phyloP scores from a whole-genome alignment of 257 asterid species.

The Verbascum thapsus region DNA sequence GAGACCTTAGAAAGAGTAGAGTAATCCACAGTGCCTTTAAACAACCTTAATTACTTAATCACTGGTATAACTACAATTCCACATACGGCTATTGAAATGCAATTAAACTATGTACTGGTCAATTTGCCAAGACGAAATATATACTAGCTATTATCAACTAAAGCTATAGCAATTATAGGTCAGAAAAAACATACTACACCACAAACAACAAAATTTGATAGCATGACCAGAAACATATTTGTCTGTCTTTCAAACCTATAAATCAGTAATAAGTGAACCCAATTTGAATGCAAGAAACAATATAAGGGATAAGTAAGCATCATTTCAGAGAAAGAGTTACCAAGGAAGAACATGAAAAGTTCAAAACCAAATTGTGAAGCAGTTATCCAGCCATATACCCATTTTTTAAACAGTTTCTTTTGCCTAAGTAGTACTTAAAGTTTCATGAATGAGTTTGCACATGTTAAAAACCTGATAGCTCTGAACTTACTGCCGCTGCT shows the following conservation, averaged over 20 bases:
- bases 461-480: neutral
- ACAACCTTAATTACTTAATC: neutral
- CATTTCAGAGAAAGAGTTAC: neutral
- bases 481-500: too few relatives aligned
- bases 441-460: slow-evolving; percentile 8
- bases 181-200: slow-evolving; percentile 4
- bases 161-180: neutral
- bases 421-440: neutral
- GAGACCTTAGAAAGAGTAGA: slow-evolving; percentile 7
- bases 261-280: slow-evolving; percentile 6
- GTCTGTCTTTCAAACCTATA: neutral
- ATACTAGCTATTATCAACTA: slow-evolving; percentile 9
- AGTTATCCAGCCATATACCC: neutral
- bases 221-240: neutral
- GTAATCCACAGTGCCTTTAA: slow-evolving; percentile 16
- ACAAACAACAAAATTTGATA: neutral
- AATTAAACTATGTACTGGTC: neutral
- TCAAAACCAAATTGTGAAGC: neutral
- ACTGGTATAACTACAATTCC: neutral
- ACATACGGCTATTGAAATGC: slow-evolving; percentile 1
- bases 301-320: neutral
- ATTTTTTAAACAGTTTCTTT: neutral
- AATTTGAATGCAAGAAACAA: neutral
- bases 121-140: neutral
- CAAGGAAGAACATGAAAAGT: neutral